phyloP scores from a whole-genome alignment of 306 rosid genomes.

The Ziziphus jujuba region DNA sequence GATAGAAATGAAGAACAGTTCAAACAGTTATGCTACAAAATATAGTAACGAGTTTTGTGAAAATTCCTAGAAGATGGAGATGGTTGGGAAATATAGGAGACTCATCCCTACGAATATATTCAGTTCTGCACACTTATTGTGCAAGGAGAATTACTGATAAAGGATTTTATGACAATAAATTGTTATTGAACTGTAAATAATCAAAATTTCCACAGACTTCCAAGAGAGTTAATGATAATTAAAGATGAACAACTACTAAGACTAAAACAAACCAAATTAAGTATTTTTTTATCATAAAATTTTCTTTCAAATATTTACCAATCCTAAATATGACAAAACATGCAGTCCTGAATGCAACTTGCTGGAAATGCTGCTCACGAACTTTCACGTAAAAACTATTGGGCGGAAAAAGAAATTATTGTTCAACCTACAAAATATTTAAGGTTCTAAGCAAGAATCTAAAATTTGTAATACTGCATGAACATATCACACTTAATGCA shows the following conservation, averaged over 20 bases:
- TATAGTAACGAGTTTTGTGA: background rate
- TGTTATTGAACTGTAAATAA: background rate
- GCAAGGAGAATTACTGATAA: background rate
- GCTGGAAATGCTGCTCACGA: background rate
- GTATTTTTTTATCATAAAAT: background rate
- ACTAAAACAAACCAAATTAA: conserved; percentile 9
- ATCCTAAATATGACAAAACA: background rate
- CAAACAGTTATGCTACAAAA: background rate
- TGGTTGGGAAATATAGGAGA: background rate
- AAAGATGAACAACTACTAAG: background rate
- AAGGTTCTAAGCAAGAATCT: background rate
- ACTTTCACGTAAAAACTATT: too few relatives aligned
- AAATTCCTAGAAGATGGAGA: background rate
- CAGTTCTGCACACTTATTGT: background rate
- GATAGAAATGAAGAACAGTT: too few relatives aligned
- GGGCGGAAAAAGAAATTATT: background rate
- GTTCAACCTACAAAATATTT: background rate
- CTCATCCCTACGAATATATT: background rate
- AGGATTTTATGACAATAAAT: background rate
- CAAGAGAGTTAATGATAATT: background rate
- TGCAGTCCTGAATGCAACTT: background rate
- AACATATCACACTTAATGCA: background rate
- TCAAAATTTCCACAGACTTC: background rate
- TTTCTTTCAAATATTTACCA: background rate
- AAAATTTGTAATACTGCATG: background rate